phyloP scores from a whole-genome alignment of 2,329 filamentous ascomycete species.

The Ophiostoma piceae region DNA sequence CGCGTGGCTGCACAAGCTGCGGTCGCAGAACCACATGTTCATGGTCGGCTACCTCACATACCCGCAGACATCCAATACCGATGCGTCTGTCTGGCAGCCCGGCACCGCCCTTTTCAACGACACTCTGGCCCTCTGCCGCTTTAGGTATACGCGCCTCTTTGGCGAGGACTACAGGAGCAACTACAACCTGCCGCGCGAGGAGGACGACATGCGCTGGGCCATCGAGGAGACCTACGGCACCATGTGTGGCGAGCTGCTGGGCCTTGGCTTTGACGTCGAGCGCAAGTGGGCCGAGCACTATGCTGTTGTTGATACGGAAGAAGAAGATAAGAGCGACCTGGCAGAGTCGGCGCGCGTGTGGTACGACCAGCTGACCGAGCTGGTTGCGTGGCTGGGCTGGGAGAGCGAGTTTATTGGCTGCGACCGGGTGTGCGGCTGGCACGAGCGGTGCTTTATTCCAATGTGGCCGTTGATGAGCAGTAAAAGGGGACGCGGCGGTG shows the following conservation, averaged over 20 bases:
- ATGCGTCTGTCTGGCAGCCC: constrained; percentile 32
- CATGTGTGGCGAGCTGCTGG: constrained; percentile 40
- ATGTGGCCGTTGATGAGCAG: constrained; percentile 43
- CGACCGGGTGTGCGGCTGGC: constrained; percentile 37
- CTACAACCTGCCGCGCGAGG: constrained; percentile 33
- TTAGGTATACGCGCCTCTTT: constrained; percentile 39
- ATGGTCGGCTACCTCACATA: constrained; percentile 44
- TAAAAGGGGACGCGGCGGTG: constrained; percentile 18
- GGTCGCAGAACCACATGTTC: constrained; percentile 40
- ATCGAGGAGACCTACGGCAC: constrained; percentile 39
- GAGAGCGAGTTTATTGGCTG: constrained; percentile 43
- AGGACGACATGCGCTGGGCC: constrained; percentile 37
- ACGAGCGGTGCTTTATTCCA: constrained; percentile 46
- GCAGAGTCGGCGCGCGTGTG: constrained; percentile 27
- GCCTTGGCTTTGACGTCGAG: constrained; percentile 42
- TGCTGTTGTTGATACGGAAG: not conserved
- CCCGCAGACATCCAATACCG: constrained; percentile 29
- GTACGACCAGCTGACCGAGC: constrained; percentile 37
- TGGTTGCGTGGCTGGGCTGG: constrained; percentile 49
- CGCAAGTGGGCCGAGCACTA: constrained; percentile 33
- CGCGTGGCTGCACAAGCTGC: constrained; percentile 34
- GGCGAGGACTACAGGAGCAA: constrained; percentile 28
- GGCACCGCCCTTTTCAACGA: constrained; percentile 35
- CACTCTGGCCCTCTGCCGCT: constrained; percentile 40
- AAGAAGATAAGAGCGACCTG: not conserved